phyloP scores from a whole-genome alignment of 768 basidiomycete genomes.

The Boletus eberwhitei region DNA sequence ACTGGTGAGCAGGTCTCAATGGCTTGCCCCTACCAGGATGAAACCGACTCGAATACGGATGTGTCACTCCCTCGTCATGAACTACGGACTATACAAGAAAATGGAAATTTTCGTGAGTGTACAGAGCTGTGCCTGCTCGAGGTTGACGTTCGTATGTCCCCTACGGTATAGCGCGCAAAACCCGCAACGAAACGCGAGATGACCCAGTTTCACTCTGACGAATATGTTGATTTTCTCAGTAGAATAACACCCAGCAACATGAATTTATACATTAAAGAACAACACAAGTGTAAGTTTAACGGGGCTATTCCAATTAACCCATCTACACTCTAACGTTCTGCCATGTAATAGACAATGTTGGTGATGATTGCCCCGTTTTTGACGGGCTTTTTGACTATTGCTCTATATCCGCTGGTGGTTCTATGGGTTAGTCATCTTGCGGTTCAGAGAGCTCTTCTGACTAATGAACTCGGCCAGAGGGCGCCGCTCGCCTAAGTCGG shows the following conservation, averaged over 20 bases:
- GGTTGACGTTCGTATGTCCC: neutral
- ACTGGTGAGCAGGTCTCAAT: neutral
- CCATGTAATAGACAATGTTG: slow-evolving; percentile 76
- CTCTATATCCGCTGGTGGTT: slow-evolving; percentile 98
- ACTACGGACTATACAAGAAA: slow-evolving; percentile 97
- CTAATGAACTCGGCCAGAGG: slow-evolving; percentile 56
- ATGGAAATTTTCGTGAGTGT: slow-evolving; percentile 98
- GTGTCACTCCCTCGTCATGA: slow-evolving; percentile 99
- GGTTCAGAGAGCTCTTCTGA: neutral
- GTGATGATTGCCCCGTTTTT: slow-evolving; percentile 98
- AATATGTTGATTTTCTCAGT: slow-evolving; percentile 96
- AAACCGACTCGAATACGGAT: slow-evolving; percentile 98
- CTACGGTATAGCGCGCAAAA: slow-evolving; percentile 77
- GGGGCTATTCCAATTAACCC: neutral
- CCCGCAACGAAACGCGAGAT: slow-evolving; percentile 99
- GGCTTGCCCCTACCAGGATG: slow-evolving; percentile 53
- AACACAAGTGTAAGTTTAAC: slow-evolving; percentile 78
- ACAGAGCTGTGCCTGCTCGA: neutral
- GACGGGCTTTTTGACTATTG: slow-evolving; percentile 99
- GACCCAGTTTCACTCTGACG: slow-evolving; percentile 99
- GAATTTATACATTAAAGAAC: slow-evolving; percentile 89
- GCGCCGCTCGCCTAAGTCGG: slow-evolving; percentile 88
- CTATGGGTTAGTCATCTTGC: slow-evolving; percentile 73
- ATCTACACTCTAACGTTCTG: neutral
- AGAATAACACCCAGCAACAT: slow-evolving; percentile 94